Evolutionary conservation across 371 early-diverging fungal species (phyloP), one percentile per base, ranked within the genome.

Genomic region (Choanephora cucurbitarum): DNA sequence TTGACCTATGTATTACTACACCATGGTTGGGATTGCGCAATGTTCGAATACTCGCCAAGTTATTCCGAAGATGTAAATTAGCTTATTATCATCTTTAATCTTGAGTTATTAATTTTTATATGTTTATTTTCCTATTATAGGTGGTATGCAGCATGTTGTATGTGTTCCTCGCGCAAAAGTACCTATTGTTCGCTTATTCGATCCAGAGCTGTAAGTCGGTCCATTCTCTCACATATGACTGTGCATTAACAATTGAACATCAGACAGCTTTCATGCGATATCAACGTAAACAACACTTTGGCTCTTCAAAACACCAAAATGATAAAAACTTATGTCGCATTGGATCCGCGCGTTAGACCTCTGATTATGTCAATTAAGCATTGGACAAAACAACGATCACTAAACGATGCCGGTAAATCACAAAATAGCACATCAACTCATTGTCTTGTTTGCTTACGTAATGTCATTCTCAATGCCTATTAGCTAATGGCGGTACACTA

Each of bases 401-500:
- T 95, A 24, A 88, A 87, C 44, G 90, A 90, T 68, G 88, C 88
- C 33, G 87, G 56, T 84, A 77, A 48, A 52, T 46, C 23, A 18
- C 2, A 39, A 41, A 34, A 14, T n/a, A n/a, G n/a, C n/a, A n/a
- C 32, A 37, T n/a, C 10, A 33, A 13, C 3, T 40, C 18, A 32
- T 21, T 17, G 24, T 52, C 23, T 39, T 14, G 32, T 53, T 53
- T 21, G 19, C 28, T 34, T 18, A 54, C 33, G 14, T 32, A 15
- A 31, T 52, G n/a, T 17, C 41, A 31, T 17, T 28, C 10, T 37
- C 14, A 15, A 23, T 39, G 42, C 14, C 53, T 14, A 47, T 21
- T 49, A 52, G 94, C 91, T 10, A 86, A 85, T 60, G 95, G 96
- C 22, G 97, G 97, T 7, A 96, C 97, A 1, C 66, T 96, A 45